Evolutionary conservation across 208 protist species (phyloP).

Genomic region (Crithidia expoeki): DNA sequence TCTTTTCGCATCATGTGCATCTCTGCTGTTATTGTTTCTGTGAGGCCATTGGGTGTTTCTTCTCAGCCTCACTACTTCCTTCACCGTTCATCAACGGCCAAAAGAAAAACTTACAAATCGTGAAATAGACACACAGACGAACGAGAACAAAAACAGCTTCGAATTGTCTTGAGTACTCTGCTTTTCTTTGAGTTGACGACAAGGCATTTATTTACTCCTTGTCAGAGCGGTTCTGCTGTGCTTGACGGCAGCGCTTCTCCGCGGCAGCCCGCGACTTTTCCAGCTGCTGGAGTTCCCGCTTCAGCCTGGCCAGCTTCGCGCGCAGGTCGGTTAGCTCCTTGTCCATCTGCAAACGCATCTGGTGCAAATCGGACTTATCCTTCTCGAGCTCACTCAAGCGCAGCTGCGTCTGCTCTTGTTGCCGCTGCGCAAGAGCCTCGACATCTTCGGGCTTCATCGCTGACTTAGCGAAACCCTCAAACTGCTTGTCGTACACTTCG

Average conservation of each 20-base stretch:
- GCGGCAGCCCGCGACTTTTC: slow-evolving; percentile 59
- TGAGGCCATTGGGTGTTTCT: too few species aligned
- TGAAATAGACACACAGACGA: too few species aligned
- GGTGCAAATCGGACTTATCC: slow-evolving; percentile 66
- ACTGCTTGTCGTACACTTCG: slow-evolving; percentile 62
- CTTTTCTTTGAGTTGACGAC: too few species aligned
- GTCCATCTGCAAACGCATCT: slow-evolving; percentile 67
- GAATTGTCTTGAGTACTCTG: too few species aligned
- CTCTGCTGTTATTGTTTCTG: too few species aligned
- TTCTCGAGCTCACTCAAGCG: slow-evolving; percentile 48
- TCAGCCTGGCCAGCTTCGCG: slow-evolving; percentile 47
- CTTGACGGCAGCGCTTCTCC: slow-evolving; percentile 78
- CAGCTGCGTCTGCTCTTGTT: slow-evolving; percentile 50
- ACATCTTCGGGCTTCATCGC: slow-evolving; percentile 66
- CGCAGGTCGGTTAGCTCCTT: slow-evolving; percentile 70
- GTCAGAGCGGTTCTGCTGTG: slow-evolving; percentile 45
- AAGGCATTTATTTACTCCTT: slow-evolving; percentile 22
- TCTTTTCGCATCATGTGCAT: too few species aligned
- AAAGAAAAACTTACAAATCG: too few species aligned
- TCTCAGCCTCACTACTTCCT: too few species aligned
- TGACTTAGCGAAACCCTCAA: slow-evolving; percentile 50
- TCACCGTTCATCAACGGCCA: too few species aligned
- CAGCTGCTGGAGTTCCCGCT: slow-evolving; percentile 54
- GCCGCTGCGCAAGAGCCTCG: slow-evolving; percentile 45
- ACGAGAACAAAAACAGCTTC: too few species aligned